Evolutionary conservation across 306 rosid species (phyloP).

Genomic region (Ceratonia siliqua): DNA sequence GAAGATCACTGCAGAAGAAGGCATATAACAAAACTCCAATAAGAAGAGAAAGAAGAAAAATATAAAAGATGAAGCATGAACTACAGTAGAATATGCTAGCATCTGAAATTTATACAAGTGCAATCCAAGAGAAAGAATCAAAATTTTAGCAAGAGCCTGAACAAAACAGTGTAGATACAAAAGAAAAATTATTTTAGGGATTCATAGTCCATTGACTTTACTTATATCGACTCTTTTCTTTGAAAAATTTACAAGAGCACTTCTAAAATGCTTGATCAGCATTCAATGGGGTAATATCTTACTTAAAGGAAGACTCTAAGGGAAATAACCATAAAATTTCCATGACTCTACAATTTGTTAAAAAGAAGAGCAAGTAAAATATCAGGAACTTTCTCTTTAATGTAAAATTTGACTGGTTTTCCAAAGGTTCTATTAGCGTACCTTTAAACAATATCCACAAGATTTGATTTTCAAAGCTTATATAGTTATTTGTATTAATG

Average conservation of each 20-base stretch:
- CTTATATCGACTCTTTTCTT: not conserved
- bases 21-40: constrained; percentile 16
- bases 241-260: not conserved
- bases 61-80: not conserved
- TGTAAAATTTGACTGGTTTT: not conserved
- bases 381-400: not conserved
- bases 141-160: not conserved
- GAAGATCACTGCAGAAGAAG: constrained; percentile 60
- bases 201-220: not conserved
- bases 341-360: not conserved
- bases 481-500: not conserved
- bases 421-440: not conserved
- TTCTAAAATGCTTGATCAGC: not conserved
- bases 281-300: not conserved
- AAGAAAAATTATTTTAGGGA: not conserved
- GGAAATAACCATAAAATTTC: too few relatives aligned
- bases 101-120: not conserved
- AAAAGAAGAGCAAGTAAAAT: not conserved
- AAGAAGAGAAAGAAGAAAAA: not conserved
- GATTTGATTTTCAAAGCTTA: too few relatives aligned
- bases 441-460: not conserved
- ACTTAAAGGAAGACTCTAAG: too few relatives aligned
- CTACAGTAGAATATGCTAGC: not conserved
- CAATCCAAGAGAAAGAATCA: not conserved
- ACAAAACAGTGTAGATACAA: not conserved